Base-by-base conservation (phyloP, 73 alveolate genomes). In the Effrenium voratum region DNA sequence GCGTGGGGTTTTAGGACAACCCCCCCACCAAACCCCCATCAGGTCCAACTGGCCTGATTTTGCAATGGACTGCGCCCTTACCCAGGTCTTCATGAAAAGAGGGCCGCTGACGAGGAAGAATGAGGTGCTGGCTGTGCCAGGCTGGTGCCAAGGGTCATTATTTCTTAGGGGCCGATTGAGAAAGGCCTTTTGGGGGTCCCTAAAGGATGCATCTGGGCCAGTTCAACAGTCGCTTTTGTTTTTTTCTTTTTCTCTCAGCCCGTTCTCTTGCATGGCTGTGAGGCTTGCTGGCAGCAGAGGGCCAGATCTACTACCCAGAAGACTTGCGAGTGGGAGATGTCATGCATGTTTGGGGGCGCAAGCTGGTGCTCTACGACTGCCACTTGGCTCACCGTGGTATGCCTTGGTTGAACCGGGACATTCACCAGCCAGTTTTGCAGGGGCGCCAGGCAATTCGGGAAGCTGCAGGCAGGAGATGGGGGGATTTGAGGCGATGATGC, bases 91-190 rank as follows among this genome's bases (percentile, higher is more conserved):
- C 97, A 66, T 68, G 97, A 90, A 90, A 87, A 70, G 97, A 32
- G 97, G 97, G 59, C 87, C 36, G 50, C 87, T 90, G 55, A 45
- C 97, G 50, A 90, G 68, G 86, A 44, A 44, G 75, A 90, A 45
- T 87, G 86, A 90, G n/a, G 97, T 90, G 73, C 86, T 90, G 28
- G 97, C 97, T 2, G 97, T 90, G 44, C 97, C 97, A 90, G 97
- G 97, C 55, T 4, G 38, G 60, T 16, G 41, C 63, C 63, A 19
- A 12, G 40, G 15, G 79, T 66, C 10, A 40, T 63, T 8, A 8
- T 13, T 1, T 1, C 28, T 30, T 19, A 36, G 79, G 36, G 26
- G 76, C 40, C 76, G 68, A 12, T 55, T 57, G 16, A 22, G 16
- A 57, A 0, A 57, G 28, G 72, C 72, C 16, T 22, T 57, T 22